These are phyloP conservation scores for Blepharisma japonicum DNA, from an alignment of 73 alveolate species.

Conservation along the genomic window DNA sequence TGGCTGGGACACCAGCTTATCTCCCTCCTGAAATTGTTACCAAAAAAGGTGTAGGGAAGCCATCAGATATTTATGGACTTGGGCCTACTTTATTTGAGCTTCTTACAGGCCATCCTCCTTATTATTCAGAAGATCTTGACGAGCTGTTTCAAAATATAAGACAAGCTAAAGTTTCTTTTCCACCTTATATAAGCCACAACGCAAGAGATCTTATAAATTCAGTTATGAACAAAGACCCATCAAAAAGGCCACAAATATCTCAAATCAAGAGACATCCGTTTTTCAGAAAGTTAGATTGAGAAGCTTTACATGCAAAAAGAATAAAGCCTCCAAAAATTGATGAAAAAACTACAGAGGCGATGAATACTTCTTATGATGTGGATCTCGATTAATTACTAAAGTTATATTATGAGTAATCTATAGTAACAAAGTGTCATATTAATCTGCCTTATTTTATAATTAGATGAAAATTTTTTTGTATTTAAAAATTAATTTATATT, in stretches of 20 bases:
- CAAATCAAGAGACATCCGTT: constrained; percentile 26
- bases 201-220: not conserved
- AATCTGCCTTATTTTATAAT: too few relatives aligned
- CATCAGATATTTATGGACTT: constrained; percentile 83
- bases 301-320: not conserved
- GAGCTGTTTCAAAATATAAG: not conserved
- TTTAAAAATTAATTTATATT: too few relatives aligned
- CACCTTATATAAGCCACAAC: not conserved
- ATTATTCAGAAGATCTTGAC: constrained; percentile 59
- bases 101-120: constrained; percentile 90
- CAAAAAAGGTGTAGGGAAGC: constrained; percentile 67
- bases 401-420: too few relatives aligned
- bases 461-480: too few relatives aligned
- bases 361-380: too few relatives aligned
- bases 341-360: too few relatives aligned
- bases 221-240: constrained; percentile 24
- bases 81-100: constrained; percentile 90
- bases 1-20: constrained; percentile 92
- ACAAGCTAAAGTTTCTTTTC: not conserved
- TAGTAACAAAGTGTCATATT: too few relatives aligned
- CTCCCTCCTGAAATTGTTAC: constrained; percentile 84
- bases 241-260: constrained; percentile 22
- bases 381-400: too few relatives aligned
- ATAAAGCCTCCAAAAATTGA: constrained; percentile 23
- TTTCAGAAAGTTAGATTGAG: not conserved